Evolutionary conservation across 208 protist genomes (phyloP).

Genomic region (Acanthamoeba royreba): DNA sequence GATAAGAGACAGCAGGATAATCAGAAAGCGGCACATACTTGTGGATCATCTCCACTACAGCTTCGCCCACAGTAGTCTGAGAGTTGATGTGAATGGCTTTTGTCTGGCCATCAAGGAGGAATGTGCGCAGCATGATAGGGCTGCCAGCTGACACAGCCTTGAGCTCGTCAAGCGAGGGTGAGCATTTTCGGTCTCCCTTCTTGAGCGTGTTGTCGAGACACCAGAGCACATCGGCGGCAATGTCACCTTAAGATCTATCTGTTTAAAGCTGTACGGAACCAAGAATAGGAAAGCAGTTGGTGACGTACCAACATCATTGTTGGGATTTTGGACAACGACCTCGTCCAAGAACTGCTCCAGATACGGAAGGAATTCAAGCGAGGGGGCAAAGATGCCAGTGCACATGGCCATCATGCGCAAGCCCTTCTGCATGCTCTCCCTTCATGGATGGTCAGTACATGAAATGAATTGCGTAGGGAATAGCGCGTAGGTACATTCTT

Average conservation of each 20-base stretch:
- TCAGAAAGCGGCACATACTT: no score
- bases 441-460: background rate
- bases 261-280: no score
- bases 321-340: background rate
- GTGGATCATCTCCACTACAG: background rate
- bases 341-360: background rate
- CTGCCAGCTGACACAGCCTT: background rate
- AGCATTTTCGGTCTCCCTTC: background rate
- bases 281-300: no score
- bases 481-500: background rate
- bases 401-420: constrained; percentile 11
- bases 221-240: background rate
- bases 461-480: background rate
- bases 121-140: constrained; percentile 5
- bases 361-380: background rate
- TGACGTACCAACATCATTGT: background rate
- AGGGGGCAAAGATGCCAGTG: background rate
- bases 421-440: background rate
- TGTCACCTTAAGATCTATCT: no score
- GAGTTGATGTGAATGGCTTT: constrained; percentile 36
- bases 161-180: background rate
- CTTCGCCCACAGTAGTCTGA: constrained; percentile 4
- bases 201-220: background rate
- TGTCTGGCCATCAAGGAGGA: background rate
- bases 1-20: no score